Evolutionary conservation across 768 basidiomycete genomes (phyloP).

Genomic region (Paxillus involutus): DNA sequence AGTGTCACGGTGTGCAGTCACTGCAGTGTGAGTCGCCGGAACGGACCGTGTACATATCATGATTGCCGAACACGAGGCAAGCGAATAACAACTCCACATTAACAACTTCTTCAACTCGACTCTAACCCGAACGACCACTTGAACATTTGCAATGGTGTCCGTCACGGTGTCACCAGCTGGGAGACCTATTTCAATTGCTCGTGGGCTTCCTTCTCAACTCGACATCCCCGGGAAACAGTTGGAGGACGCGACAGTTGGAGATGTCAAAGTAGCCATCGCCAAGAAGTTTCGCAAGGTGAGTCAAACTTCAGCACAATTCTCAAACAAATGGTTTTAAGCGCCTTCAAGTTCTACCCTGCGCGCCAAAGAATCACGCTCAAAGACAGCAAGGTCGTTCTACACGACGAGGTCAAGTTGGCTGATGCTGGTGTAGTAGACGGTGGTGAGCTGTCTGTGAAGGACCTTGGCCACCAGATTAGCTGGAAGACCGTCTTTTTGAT

Average conservation of each 20-base stretch:
- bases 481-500: slow-evolving; percentile 89
- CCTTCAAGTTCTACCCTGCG: slow-evolving; percentile 59
- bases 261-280: slow-evolving; percentile 68
- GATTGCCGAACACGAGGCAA: neutral
- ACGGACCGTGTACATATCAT: too few species aligned
- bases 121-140: neutral
- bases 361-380: slow-evolving; percentile 75
- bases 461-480: slow-evolving; percentile 85
- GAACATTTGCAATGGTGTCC: slow-evolving; percentile 41
- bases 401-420: slow-evolving; percentile 60
- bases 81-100: neutral
- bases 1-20: neutral
- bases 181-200: slow-evolving; percentile 46
- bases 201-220: slow-evolving; percentile 50
- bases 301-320: neutral
- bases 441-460: slow-evolving; percentile 76
- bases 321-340: slow-evolving; percentile 4
- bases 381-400: slow-evolving; percentile 58
- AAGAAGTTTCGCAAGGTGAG: slow-evolving; percentile 51
- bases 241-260: slow-evolving; percentile 56
- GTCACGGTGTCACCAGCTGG: slow-evolving; percentile 54
- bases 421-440: slow-evolving; percentile 59
- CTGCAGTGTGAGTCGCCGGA: too few species aligned
- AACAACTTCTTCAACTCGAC: neutral
- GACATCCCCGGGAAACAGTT: slow-evolving; percentile 44